Percentiles rank a stretch among this genome's conserved stretches.
These are phyloP conservation scores for Leishmania lainsoni DNA, from an alignment of 208 protist genomes.

Conservation along the genomic window DNA sequence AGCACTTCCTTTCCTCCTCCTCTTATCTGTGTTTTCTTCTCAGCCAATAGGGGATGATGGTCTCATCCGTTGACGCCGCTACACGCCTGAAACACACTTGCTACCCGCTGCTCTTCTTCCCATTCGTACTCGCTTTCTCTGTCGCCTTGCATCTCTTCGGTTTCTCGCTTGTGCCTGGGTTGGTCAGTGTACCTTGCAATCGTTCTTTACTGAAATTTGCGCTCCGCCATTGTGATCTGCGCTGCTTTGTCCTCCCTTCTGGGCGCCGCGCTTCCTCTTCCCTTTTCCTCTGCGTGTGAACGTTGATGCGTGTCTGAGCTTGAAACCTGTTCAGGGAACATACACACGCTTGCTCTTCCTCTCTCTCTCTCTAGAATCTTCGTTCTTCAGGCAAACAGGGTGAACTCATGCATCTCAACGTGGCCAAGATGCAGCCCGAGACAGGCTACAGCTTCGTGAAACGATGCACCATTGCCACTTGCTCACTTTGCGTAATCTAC, in stretches of 20 bases:
- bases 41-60: background rate
- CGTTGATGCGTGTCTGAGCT: background rate
- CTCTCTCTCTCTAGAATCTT: background rate
- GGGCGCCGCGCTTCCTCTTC: background rate
- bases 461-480: constrained; percentile 16
- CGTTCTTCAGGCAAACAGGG: background rate
- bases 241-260: background rate
- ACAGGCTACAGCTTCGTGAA: constrained; percentile 28
- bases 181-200: background rate
- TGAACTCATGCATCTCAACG: constrained; percentile 33
- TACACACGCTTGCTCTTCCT: background rate
- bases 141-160: background rate
- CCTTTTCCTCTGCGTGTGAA: background rate
- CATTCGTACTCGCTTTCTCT: background rate
- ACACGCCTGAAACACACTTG: background rate
- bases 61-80: too few species aligned
- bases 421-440: constrained; percentile 26
- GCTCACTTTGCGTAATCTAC: constrained; percentile 41
- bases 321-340: background rate
- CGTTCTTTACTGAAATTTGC: background rate
- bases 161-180: background rate
- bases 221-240: background rate
- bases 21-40: background rate
- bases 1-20: background rate
- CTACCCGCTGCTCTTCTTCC: background rate